These are phyloP conservation scores for Oryza nivara DNA, from an alignment of 176 grass and related monocot genomes.

Conservation along the genomic window DNA sequence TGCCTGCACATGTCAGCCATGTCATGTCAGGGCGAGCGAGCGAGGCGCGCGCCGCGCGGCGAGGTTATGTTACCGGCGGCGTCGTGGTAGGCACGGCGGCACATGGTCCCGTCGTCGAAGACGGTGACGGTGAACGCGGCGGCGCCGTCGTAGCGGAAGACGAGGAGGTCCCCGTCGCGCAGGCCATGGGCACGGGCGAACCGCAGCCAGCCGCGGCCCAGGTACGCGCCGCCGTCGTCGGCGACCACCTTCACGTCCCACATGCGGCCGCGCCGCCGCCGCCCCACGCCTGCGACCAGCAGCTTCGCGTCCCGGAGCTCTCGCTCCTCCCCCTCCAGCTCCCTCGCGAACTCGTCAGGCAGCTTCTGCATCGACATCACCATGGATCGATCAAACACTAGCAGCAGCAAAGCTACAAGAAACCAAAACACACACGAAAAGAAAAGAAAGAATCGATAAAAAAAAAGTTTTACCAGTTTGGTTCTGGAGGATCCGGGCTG, in stretches of 20 bases:
- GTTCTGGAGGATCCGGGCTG: slow-evolving; percentile 1
- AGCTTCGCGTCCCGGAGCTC: slow-evolving; percentile 36
- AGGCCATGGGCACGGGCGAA: slow-evolving; percentile 42
- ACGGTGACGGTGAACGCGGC: slow-evolving; percentile 33
- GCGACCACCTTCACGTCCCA: slow-evolving; percentile 38
- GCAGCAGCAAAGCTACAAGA: not conserved
- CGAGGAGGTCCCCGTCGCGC: slow-evolving; percentile 6
- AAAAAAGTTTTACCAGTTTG: slow-evolving; percentile 1
- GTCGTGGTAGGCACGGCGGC: slow-evolving; percentile 29
- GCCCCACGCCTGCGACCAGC: not conserved
- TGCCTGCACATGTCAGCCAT: not conserved
- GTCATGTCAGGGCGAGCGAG: not conserved
- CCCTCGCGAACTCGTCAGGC: slow-evolving; percentile 19
- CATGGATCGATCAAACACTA: not conserved
- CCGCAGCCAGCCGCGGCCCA: slow-evolving; percentile 26
- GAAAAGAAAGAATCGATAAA: not conserved
- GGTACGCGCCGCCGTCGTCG: slow-evolving; percentile 3
- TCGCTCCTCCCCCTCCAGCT: not conserved
- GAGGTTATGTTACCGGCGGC: not conserved
- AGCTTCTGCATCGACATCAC: slow-evolving; percentile 26
- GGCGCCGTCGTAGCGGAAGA: slow-evolving; percentile 39
- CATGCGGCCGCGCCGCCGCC: not conserved
- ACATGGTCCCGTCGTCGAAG: slow-evolving; percentile 37
- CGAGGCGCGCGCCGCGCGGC: not conserved
- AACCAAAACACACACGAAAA: no score